phyloP scores from a whole-genome alignment of 2,329 filamentous ascomycete genomes.

The Fusarium coffeatum region DNA sequence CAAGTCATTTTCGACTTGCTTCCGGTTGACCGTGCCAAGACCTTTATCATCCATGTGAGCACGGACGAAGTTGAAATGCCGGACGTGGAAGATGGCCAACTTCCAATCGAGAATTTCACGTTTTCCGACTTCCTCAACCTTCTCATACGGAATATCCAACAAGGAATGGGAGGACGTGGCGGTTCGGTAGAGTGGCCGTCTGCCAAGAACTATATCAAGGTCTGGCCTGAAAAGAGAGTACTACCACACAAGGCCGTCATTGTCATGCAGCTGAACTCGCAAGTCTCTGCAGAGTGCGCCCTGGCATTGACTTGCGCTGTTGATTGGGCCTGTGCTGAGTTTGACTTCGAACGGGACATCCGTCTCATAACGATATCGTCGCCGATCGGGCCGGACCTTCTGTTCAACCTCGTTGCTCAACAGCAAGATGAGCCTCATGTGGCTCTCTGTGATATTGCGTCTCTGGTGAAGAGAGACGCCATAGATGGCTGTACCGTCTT shows the following conservation, averaged over 20 bases:
- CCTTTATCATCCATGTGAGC: too few species aligned
- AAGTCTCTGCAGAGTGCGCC: neutral
- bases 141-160: too few species aligned
- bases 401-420: neutral
- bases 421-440: neutral
- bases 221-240: too few species aligned
- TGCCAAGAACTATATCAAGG: too few species aligned
- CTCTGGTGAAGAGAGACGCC: neutral
- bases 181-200: too few species aligned
- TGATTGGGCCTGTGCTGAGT: neutral
- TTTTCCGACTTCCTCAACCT: too few species aligned
- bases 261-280: neutral
- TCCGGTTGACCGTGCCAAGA: too few species aligned
- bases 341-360: neutral
- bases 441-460: neutral
- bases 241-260: neutral
- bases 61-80: too few species aligned
- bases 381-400: neutral
- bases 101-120: too few species aligned
- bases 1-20: too few species aligned
- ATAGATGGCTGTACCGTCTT: neutral
- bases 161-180: too few species aligned
- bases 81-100: too few species aligned
- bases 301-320: neutral
- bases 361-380: neutral